phyloP scores from a whole-genome alignment of 176 grass and related monocot genomes.

The Canna indica region DNA sequence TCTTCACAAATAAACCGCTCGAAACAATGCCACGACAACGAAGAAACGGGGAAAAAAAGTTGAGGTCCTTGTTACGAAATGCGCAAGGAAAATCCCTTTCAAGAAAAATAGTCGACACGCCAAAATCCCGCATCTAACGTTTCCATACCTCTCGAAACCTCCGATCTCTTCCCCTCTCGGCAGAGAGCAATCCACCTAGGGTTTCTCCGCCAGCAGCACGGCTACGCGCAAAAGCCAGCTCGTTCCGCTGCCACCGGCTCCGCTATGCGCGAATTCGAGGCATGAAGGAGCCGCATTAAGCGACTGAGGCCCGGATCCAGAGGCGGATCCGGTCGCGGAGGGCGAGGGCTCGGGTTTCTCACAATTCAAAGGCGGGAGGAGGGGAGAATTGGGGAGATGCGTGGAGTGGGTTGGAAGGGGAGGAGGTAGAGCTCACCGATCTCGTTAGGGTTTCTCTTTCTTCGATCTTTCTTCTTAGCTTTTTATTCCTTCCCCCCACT shows the following conservation, averaged over 20 bases:
- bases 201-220: background rate
- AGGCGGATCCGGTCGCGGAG: background rate
- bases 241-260: background rate
- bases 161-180: background rate
- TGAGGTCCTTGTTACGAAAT: background rate
- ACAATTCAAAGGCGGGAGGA: background rate
- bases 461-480: background rate
- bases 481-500: background rate
- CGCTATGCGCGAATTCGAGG: background rate
- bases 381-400: background rate
- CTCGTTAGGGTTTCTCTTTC: slow-evolving; percentile 4
- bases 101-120: background rate
- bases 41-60: background rate
- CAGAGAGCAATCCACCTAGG: background rate
- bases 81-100: background rate
- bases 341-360: background rate
- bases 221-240: background rate
- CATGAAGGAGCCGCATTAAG: background rate
- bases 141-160: background rate
- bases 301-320: background rate
- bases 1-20: background rate
- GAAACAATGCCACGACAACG: background rate
- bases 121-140: background rate
- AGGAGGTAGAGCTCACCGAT: background rate
- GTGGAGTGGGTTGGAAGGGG: background rate